These are phyloP conservation scores for Colletotrichum higginsianum DNA, from an alignment of 2,329 filamentous ascomycete species.

Conservation along the genomic window DNA sequence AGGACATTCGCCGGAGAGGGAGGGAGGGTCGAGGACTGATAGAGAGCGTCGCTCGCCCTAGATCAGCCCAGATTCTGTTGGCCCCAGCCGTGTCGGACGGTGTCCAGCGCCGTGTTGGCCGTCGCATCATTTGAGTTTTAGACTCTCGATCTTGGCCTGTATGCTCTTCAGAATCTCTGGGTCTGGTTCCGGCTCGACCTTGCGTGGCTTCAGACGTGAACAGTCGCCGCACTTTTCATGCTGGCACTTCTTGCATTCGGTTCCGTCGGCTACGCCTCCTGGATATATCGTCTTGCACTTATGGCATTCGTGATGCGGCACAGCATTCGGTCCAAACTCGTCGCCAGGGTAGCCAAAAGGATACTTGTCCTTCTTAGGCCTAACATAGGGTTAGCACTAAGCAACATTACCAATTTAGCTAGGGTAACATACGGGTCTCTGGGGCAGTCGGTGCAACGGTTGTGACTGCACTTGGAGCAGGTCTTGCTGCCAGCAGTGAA, in stretches of 20 bases:
- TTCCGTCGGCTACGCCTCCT: constrained; percentile 63
- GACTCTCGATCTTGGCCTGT: constrained; percentile 66
- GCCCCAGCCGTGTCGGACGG: constrained; percentile 27
- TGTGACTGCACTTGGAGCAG: constrained; percentile 79
- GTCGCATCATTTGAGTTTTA: constrained; percentile 52
- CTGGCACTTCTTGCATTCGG: constrained; percentile 72
- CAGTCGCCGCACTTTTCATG: constrained; percentile 74
- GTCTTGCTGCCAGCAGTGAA: constrained; percentile 73
- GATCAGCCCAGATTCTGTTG: constrained; percentile 26
- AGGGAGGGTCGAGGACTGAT: constrained; percentile 22
- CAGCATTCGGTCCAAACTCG: constrained; percentile 66
- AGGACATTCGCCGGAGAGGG: constrained; percentile 26
- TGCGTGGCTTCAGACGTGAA: constrained; percentile 70
- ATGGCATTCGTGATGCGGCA: constrained; percentile 72
- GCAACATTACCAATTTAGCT: not conserved
- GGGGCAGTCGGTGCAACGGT: constrained; percentile 85
- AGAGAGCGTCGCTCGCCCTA: constrained; percentile 28
- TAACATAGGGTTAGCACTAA: constrained; percentile 49
- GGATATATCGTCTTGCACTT: constrained; percentile 74
- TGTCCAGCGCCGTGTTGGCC: constrained; percentile 8
- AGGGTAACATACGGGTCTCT: constrained; percentile 78
- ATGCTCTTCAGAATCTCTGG: constrained; percentile 72
- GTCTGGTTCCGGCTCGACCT: constrained; percentile 73
- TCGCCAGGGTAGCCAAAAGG: constrained; percentile 80
- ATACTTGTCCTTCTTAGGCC: constrained; percentile 78